Conservation (phyloP, 75 land plant genomes). For the Cunninghamia lanceolata region DNA sequence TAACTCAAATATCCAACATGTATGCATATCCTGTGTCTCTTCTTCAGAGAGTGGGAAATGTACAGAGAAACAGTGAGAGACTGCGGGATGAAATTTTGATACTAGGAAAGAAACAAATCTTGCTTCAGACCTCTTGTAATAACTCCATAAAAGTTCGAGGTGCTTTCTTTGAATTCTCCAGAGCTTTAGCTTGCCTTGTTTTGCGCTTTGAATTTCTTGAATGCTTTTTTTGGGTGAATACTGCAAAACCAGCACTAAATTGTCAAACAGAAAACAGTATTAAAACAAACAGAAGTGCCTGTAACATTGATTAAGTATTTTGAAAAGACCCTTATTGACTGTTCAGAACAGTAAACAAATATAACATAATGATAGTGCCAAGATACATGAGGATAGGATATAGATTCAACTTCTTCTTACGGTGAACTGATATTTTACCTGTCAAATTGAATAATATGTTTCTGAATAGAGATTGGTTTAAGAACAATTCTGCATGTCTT, state of each 20-base stretch:
- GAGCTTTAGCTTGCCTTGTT: constrained; percentile 84
- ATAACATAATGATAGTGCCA: neutral
- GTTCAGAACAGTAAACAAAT: neutral
- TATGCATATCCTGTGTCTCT: neutral
- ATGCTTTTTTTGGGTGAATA: constrained; percentile 49
- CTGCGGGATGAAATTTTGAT: neutral
- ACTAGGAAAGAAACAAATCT: neutral
- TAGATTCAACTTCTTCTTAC: neutral
- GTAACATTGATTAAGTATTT: neutral
- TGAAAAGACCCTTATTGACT: neutral
- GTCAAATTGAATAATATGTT: neutral
- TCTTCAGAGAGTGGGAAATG: neutral
- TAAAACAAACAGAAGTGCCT: neutral
- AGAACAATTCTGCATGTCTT: neutral
- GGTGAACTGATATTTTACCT: neutral
- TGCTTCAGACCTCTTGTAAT: constrained; percentile 65
- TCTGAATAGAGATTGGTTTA: neutral
- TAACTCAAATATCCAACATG: neutral
- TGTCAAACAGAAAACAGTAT: neutral
- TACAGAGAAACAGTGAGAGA: neutral
- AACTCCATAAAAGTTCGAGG: constrained; percentile 77
- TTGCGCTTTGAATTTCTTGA: constrained; percentile 62
- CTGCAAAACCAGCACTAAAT: constrained; percentile 21
- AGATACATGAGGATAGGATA: neutral
- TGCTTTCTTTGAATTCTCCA: constrained; percentile 78